Percentiles rank a stretch among this genome's conserved stretches.
phyloP scores from a whole-genome alignment of 345 rosid species.

The Microthlaspi erraticum region DNA sequence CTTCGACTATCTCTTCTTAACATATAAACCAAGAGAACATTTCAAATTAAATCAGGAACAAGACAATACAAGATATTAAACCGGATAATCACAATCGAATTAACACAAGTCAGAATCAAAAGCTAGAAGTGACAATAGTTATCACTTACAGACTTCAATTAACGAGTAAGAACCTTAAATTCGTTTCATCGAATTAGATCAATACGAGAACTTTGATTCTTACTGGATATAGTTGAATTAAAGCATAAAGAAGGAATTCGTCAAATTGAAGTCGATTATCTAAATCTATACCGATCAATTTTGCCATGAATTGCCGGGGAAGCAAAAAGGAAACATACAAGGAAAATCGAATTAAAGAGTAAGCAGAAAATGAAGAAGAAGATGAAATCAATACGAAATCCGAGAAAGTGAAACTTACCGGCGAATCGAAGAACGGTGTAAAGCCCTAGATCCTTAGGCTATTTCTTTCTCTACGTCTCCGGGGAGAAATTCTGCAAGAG shows the following conservation, averaged over 20 bases:
- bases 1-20: conserved; percentile 19
- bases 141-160: conserved; percentile 6
- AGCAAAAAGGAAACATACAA: background rate
- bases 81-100: background rate
- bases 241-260: background rate
- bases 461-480: conserved; percentile 9
- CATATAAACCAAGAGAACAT: conserved; percentile 22
- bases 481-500: conserved; percentile 12
- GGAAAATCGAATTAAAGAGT: background rate
- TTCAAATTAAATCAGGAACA: conserved; percentile 5
- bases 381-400: background rate
- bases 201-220: background rate
- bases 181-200: background rate
- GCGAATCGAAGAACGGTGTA: conserved; percentile 29
- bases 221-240: background rate
- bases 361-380: background rate
- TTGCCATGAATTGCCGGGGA: conserved; percentile 8
- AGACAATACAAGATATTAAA: conserved; percentile 14
- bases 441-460: conserved; percentile 13
- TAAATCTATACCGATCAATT: conserved; percentile 13
- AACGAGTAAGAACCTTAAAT: conserved; percentile 8
- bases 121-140: background rate
- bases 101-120: background rate
- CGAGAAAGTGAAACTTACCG: conserved; percentile 22
- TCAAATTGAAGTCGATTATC: conserved; percentile 16